Conservation (phyloP, 2,329 filamentous ascomycete genomes). For the Penicillium sp. region DNA sequence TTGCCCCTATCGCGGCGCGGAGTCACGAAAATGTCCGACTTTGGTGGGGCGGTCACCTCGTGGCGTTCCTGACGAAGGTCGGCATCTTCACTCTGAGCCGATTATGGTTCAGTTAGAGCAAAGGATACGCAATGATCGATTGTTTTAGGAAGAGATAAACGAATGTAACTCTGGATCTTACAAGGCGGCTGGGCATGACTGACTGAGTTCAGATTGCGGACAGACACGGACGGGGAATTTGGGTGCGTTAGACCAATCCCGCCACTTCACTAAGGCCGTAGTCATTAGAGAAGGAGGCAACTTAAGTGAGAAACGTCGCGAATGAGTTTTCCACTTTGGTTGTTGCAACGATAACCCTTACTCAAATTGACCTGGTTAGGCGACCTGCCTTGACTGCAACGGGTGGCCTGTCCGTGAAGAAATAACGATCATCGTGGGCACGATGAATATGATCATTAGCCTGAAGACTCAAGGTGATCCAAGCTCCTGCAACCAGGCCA, state of each 20-base stretch:
- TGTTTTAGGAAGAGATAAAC: background rate
- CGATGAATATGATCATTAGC: background rate
- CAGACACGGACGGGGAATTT: background rate
- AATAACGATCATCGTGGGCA: background rate
- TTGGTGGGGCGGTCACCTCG: conserved; percentile 4
- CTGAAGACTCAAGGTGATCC: conserved; percentile 3
- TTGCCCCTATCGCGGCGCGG: conserved; percentile 1
- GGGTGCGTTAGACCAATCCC: background rate
- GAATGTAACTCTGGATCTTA: background rate
- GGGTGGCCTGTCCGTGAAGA: background rate
- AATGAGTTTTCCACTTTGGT: background rate
- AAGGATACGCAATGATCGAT: background rate
- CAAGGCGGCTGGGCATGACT: too few relatives aligned
- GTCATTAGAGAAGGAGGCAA: background rate
- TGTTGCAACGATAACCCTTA: background rate
- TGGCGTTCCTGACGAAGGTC: conserved; percentile 1
- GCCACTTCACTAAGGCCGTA: background rate
- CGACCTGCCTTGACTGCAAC: background rate
- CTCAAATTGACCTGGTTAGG: background rate
- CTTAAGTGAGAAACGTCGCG: background rate
- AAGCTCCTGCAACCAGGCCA: conserved; percentile 13
- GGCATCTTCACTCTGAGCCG: conserved; percentile 1
- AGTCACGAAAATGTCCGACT: conserved; percentile 2
- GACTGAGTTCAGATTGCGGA: background rate
- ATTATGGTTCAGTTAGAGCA: conserved; percentile 11